phyloP scores from a whole-genome alignment of 2,329 filamentous ascomycete genomes.

The Hypoxylon sp. region DNA sequence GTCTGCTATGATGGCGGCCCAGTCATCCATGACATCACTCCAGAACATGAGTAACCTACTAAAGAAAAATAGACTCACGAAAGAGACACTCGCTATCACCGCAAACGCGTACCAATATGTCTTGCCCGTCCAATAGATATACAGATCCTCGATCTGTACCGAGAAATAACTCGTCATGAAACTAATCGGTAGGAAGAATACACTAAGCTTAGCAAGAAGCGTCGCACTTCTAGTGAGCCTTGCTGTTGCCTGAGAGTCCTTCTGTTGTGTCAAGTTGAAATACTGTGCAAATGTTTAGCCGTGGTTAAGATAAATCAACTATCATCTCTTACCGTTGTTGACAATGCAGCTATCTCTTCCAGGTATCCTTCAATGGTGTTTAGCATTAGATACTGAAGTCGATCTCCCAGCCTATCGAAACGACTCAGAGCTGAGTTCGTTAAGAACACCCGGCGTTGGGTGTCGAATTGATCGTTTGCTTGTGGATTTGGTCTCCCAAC shows the following conservation, averaged over 20 bases:
- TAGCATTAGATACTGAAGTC: conserved; percentile 72
- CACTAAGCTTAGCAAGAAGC: conserved; percentile 80
- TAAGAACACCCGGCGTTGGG: conserved; percentile 52
- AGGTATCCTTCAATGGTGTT: conserved; percentile 75
- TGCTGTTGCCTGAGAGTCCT: conserved; percentile 80
- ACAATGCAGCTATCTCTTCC: conserved; percentile 78
- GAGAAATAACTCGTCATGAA: conserved; percentile 84
- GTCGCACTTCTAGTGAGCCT: conserved; percentile 80
- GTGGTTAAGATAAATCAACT: neutral
- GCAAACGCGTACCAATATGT: conserved; percentile 80
- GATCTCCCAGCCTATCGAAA: conserved; percentile 72
- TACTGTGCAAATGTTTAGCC: conserved; percentile 64
- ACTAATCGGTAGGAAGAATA: conserved; percentile 81
- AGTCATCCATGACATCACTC: conserved; percentile 62
- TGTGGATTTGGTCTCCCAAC: conserved; percentile 53
- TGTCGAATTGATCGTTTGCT: conserved; percentile 20
- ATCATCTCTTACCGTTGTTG: conserved; percentile 70
- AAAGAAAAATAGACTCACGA: conserved; percentile 71
- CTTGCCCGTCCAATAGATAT: conserved; percentile 69
- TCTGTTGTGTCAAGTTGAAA: conserved; percentile 83
- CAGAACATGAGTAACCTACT: conserved; percentile 62
- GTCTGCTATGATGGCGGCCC: conserved; percentile 49
- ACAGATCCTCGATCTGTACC: conserved; percentile 72
- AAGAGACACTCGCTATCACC: conserved; percentile 72
- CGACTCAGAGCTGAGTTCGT: conserved; percentile 66